These are phyloP conservation scores for Aspergillus spinulosporus DNA, from an alignment of 2,329 filamentous ascomycete genomes.

Conservation along the genomic window DNA sequence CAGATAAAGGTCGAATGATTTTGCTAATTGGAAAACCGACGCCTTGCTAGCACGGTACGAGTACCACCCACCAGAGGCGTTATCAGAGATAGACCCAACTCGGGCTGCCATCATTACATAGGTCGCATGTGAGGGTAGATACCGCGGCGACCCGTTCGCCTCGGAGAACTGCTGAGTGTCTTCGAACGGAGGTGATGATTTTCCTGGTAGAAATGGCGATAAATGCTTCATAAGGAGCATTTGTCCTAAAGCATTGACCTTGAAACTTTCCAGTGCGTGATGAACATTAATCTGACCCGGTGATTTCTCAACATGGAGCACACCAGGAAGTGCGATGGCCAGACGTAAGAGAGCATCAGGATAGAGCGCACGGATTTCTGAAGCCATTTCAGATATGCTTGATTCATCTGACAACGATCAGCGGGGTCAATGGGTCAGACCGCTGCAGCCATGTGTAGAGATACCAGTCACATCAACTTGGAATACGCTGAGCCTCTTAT, in stretches of 20 bases:
- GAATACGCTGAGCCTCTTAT: slow-evolving; percentile 53
- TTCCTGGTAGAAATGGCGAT: slow-evolving; percentile 65
- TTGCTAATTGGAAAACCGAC: slow-evolving; percentile 69
- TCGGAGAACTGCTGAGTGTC: not conserved
- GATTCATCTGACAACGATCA: slow-evolving; percentile 55
- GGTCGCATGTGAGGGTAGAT: slow-evolving; percentile 57
- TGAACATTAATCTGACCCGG: slow-evolving; percentile 64
- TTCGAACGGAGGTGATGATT: slow-evolving; percentile 45
- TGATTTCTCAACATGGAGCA: slow-evolving; percentile 72
- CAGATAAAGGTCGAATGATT: slow-evolving; percentile 70
- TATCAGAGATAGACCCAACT: slow-evolving; percentile 73
- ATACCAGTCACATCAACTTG: slow-evolving; percentile 59
- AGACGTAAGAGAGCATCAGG: slow-evolving; percentile 63
- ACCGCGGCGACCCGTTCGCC: slow-evolving; percentile 17
- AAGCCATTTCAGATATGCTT: slow-evolving; percentile 59
- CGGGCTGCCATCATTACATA: slow-evolving; percentile 77
- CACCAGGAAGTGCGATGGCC: slow-evolving; percentile 67
- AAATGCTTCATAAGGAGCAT: slow-evolving; percentile 78
- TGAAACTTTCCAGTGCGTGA: slow-evolving; percentile 66
- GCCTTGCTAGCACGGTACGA: slow-evolving; percentile 76
- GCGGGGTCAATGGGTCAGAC: not conserved
- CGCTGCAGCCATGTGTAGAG: not conserved
- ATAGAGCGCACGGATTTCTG: slow-evolving; percentile 56
- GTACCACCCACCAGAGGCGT: slow-evolving; percentile 76
- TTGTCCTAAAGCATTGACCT: slow-evolving; percentile 71